Conservation (phyloP, 2,329 filamentous ascomycete species). For the Periconia digitata region DNA sequence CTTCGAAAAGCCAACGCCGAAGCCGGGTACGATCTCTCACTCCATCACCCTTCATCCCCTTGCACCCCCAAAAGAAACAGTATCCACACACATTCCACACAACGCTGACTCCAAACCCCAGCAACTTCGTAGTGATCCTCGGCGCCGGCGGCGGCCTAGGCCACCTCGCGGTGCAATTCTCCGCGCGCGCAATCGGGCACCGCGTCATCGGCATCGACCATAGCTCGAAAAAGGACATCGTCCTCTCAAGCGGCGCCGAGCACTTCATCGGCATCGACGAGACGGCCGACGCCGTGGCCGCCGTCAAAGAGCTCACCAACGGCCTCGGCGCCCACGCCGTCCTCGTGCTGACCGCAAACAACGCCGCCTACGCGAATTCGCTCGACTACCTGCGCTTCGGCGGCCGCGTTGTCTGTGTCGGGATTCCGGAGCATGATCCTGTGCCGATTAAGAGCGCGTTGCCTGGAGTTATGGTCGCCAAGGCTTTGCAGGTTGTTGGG, state of each 20-base stretch:
- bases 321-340: slow-evolving; percentile 64
- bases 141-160: slow-evolving; percentile 65
- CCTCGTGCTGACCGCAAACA: slow-evolving; percentile 56
- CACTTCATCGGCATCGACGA: slow-evolving; percentile 65
- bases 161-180: slow-evolving; percentile 64
- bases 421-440: slow-evolving; percentile 51
- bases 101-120: too few species aligned
- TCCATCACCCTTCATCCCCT: not conserved
- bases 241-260: slow-evolving; percentile 64
- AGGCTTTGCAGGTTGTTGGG: slow-evolving; percentile 48
- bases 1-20: slow-evolving; percentile 62
- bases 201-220: slow-evolving; percentile 68
- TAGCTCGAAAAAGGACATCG: slow-evolving; percentile 64
- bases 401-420: slow-evolving; percentile 50
- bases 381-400: slow-evolving; percentile 48
- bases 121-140: slow-evolving; percentile 59
- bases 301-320: slow-evolving; percentile 59
- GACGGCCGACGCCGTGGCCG: slow-evolving; percentile 52
- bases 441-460: slow-evolving; percentile 46
- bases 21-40: slow-evolving; percentile 45
- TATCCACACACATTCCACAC: too few species aligned
- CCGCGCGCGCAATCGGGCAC: slow-evolving; percentile 61
- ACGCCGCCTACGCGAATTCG: slow-evolving; percentile 48
- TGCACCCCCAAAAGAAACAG: too few species aligned
- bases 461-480: slow-evolving; percentile 46